Base-by-base conservation (phyloP, 352 stramenopile species). In the Pilasporangium apinafurcum region DNA sequence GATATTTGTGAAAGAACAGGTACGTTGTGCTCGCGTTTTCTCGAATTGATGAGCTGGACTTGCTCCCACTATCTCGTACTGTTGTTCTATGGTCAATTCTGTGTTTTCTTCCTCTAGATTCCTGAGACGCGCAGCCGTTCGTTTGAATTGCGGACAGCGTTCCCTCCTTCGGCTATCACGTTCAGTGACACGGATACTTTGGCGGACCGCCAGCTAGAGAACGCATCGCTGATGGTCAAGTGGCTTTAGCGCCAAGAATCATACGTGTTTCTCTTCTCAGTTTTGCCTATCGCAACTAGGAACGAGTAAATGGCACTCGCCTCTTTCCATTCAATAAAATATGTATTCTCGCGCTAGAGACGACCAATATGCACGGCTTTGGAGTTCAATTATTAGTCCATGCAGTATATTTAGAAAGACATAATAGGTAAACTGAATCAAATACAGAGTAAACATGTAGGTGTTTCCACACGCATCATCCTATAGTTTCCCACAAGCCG, bases 191-290 rank as follows among this genome's bases (percentile, higher is more conserved):
- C 65, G 1, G 46, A 65, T 12, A 70, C 71, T 14, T 69, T 92
- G 32, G 61, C 65, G 29, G 76, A 87, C 28, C 59, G 73, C 20
- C 71, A 86, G 32, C 66, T 92, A 8, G 73, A 77, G 37, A 89
- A 89, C 46, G 75, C 77, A 31, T 82, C 76, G 41, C 58, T 92
- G 30, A 83, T 86, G 60, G 62, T 92, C 52, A 76, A 89, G 36
- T 92, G 81, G 81, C 37, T 51, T 8, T 70, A 36, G 12, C 17
- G 26, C 10, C 4, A 39, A 26, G 34, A 39, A 39, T 12, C n/a
- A 39, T 39, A 21, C 2, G 25, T 39, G 34, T 13, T 12, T 39
- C 33, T 38, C 33, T 38, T 18, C 33, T 38, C 8, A 8, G 6
- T 4, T 7, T 38, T 18, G 18, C 32, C 22, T 37, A n/a, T 37